Evolutionary conservation across 2,329 filamentous ascomycete species (phyloP), one percentile per base, ranked within the genome.

Genomic region (Nemania sp.): DNA sequence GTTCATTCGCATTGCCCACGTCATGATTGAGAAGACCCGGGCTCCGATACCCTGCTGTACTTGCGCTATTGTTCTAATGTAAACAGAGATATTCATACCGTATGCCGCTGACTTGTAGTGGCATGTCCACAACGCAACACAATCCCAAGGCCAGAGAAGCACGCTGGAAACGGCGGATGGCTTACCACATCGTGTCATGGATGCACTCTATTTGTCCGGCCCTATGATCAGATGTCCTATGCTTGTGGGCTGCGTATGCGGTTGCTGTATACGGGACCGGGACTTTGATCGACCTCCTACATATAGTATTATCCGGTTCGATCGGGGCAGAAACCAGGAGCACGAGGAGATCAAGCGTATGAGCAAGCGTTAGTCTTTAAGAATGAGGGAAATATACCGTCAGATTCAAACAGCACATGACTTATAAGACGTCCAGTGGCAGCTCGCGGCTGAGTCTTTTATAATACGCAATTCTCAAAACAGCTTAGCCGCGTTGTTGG

Each of bases 21-120:
- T 52, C 49, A 52, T 58, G 45, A 56, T 53, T 56, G 37, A 49
- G 53, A 52, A 56, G 34, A 56, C 39, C 42, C 47, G 49, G 55
- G 53, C 53, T 50, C 53, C 56, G 56, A 59, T 59, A 59, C 56
- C 56, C 56, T 56, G 44, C 53, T 54, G 44, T 56, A 53, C 36
- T 50, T 53, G 52, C 40, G 49, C 28, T 49, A n/a, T 49, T 51
- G 46, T 51, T 54, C 44, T 20, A 50, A 48, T 59, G 49, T 50
- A 54, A 56, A 59, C 40, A 56, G 31, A 53, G 53, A 48, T 24
- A 56, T 42, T 36, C 44, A 49, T 52, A 41, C 31, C 44, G 47
- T 52, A 41, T 31, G 40, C 39, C 22, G 37, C 34, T 50, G 45
- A 49, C 37, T 52, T 36, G 20, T 39, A 30, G 42, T 53, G 45